Evolutionary conservation across 441 rosid species (phyloP), one percentile per base, ranked within the genome.

Genomic region (Dalechampia spathulata): DNA sequence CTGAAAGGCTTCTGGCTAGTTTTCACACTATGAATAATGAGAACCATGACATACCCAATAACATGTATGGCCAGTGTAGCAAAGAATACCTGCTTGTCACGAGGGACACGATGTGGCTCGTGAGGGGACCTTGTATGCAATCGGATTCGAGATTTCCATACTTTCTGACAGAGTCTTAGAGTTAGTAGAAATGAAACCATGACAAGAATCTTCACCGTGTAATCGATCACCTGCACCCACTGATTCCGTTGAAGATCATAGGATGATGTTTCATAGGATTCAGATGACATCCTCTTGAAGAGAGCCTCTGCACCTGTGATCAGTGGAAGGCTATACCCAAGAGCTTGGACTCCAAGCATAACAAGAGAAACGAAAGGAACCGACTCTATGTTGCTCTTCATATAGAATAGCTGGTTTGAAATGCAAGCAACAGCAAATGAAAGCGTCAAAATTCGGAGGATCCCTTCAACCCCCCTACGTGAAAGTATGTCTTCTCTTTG

Each of bases 281-380:
- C 70, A 15, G 83, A 72, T 64, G 75, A 75, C 25, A 55, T 64
- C 56, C 74, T 73, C 73, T 66, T 82, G 63, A 86, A 80, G 68
- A 90, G 71, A 51, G 90, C 87, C 62, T 90, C 93, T 1, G 90
- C 87, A 20, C 95, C 90, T 0, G 90, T 90, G 65, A 90, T 84
- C 59, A 90, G 75, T 3, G 90, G 89, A 54, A 83, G 75, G 65
- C 90, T 75, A 58, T 81, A 83, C 20, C 93, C 90, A 0, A 90
- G 68, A 48, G 87, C 93, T 72, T 86, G 95, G 67, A 75, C 84
- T 13, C 93, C 93, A 0, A 86, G 76, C 90, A 84, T 84, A 32
- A 90, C 95, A 52, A 90, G 82, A 27, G 95, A 90, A 36, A 83
- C 63, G 49, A 77, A 83, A 44, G 89, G 76, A 60, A 77, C 58